Evolutionary conservation across 768 basidiomycete genomes (phyloP), one percentile per base, ranked within the genome.

Genomic region (Hygrophorus pudorinus): DNA sequence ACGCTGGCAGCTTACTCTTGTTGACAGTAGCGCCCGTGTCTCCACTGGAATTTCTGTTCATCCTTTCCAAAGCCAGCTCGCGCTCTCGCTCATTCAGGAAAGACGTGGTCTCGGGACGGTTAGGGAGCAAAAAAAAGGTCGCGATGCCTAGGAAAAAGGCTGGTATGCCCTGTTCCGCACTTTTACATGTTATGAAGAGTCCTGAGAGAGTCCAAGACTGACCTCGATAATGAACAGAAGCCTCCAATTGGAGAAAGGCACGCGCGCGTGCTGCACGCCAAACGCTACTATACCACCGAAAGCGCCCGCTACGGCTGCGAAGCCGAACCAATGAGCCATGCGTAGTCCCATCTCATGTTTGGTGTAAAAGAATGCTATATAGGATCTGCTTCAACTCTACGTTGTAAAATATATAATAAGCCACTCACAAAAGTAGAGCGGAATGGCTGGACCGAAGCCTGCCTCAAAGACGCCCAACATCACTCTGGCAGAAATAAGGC

Each of bases 211-310:
- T 16, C 13, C 8, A 21, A 13, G 24, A 12, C 56, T 18, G 51
- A 78, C 81, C 70, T 88, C 85, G 31, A 87, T 67, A 49, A 89
- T 75, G 59, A 87, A 87, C 4, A 88, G 60, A 16, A 82, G 64
- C 44, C 73, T 68, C 83, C 76, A 79, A 46, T 76, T 66, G 8
- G 65, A 56, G 24, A 81, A 59, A 4, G 68, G 51, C 0, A 67
- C 49, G 44, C 78, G 60, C 1, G 66, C 68, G 54, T 85, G 73
- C 51, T 85, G 81, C 8, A 89, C 67, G 1, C 85, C 87, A 49
- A 83, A 89, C 2, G 87, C 85, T 33, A 90, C 75, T 36, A 88
- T 63, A n/a, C 87, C 86, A 11, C 85, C 85, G 48, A 89, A 89
- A 4, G 87, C 87, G 17, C 86, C 86, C 3, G 87, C 83, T 3